Base-by-base conservation (phyloP, 208 protist species). In the Herpetomonas samuelpessoai region DNA sequence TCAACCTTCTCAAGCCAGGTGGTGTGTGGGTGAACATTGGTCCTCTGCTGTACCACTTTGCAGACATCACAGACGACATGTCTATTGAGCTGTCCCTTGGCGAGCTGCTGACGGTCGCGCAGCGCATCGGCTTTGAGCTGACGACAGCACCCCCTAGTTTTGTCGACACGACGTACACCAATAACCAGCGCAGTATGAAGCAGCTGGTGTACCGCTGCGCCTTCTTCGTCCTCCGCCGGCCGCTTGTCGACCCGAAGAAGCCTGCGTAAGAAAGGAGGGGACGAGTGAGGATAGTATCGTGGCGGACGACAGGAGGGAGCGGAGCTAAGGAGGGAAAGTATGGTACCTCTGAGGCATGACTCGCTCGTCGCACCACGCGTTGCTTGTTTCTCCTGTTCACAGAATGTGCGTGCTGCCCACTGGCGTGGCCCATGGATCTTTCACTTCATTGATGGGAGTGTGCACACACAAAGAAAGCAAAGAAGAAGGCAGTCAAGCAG, bases 21-120 rank as follows among this genome's bases (percentile, higher is more conserved):
- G 97, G 95, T n/a, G 86, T 92, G 53, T 98, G 95, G 95, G 84
- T 98, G 38, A 98, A 99, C 67, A 65, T 97, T 30, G 96, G 96
- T 0, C 97, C 97, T 2, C 82, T 99, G 46, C 67, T 99, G 22
- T 99, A 97, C 57, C 97, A 99, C 74, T 98, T 93, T 53, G 74
- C 88, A 0, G 96, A 98, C 61, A 88, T 74, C 57, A 57, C 81
- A 22, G 79, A 90, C 26, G 86, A 92, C 49, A 79, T 92, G 67
- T 92, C 81, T 1, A 95, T 97, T 78, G 93, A 97, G 65, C 72
- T 97, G 16, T 94, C 87, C 19, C 81, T 95, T 12, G 86, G 85
- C 3, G 93, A 97, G 70, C 71, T 97, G 14, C 60, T 92, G 9
- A 75, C 76, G 24, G 84, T 96, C 19, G 85, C 88, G 25, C 71